Evolutionary conservation across 1,139 yeast species (phyloP).

Genomic region (Sugiyamaella sp.): DNA sequence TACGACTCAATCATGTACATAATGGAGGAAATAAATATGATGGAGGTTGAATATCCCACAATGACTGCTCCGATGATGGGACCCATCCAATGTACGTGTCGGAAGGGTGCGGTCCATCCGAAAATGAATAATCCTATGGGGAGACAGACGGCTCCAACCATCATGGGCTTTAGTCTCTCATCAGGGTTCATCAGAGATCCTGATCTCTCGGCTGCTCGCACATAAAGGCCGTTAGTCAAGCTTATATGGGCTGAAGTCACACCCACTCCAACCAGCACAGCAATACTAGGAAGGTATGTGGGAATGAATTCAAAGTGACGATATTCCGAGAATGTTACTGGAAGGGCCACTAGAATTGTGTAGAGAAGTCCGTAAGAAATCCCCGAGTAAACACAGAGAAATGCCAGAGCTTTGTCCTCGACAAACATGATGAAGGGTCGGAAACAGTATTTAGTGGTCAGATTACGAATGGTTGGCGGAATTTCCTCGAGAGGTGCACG

Average conservation of each 20-base stretch:
- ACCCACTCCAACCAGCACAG: slow-evolving; percentile 20
- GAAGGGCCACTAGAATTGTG: slow-evolving; percentile 18
- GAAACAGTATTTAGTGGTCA: slow-evolving; percentile 16
- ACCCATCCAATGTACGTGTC: slow-evolving; percentile 69
- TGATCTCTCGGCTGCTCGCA: slow-evolving; percentile 6
- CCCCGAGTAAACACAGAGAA: slow-evolving; percentile 21
- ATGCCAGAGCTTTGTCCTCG: slow-evolving; percentile 18
- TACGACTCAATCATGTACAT: slow-evolving; percentile 70
- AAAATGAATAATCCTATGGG: slow-evolving; percentile 47
- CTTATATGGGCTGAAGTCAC: slow-evolving; percentile 6
- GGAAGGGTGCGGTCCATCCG: slow-evolving; percentile 56
- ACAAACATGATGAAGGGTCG: slow-evolving; percentile 18
- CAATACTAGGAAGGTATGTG: slow-evolving; percentile 18
- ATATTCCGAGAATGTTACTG: slow-evolving; percentile 19
- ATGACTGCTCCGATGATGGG: slow-evolving; percentile 74
- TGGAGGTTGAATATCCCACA: slow-evolving; percentile 71
- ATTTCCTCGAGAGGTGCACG: slow-evolving; percentile 19
- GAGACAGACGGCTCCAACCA: slow-evolving; percentile 54
- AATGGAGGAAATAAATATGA: slow-evolving; percentile 70
- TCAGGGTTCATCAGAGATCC: slow-evolving; percentile 16
- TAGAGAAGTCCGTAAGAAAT: slow-evolving; percentile 21
- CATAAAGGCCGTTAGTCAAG: slow-evolving; percentile 1
- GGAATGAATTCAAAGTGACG: slow-evolving; percentile 19
- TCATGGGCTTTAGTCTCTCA: slow-evolving; percentile 18
- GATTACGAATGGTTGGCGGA: slow-evolving; percentile 16